These are phyloP conservation scores for Scedosporium boydii DNA, from an alignment of 2,329 filamentous ascomycete genomes.

Conservation along the genomic window DNA sequence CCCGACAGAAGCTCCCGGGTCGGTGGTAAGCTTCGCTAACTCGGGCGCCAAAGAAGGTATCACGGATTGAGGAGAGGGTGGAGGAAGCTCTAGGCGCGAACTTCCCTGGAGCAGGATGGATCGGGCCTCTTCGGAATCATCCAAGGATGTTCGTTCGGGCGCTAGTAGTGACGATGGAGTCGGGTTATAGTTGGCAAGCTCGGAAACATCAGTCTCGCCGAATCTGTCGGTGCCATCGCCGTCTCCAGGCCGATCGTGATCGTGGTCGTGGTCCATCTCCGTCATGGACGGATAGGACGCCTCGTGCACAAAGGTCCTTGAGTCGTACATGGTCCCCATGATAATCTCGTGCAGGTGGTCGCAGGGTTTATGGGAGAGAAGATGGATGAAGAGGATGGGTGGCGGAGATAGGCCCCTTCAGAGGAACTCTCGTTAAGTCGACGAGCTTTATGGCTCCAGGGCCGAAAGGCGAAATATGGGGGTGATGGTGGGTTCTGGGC, in stretches of 20 bases:
- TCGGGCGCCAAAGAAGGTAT: conserved; percentile 17
- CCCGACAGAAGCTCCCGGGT: not conserved
- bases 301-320: conserved; percentile 37
- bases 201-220: conserved; percentile 32
- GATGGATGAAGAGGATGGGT: not conserved
- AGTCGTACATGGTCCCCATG: conserved; percentile 45
- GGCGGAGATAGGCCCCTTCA: not conserved
- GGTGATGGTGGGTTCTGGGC: not conserved
- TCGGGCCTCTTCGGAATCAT: conserved; percentile 25
- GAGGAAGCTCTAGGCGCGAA: conserved; percentile 26
- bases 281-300: conserved; percentile 35
- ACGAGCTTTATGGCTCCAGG: not conserved
- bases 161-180: conserved; percentile 25
- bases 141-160: conserved; percentile 27
- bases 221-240: conserved; percentile 26
- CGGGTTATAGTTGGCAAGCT: conserved; percentile 32
- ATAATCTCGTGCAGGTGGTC: conserved; percentile 9
- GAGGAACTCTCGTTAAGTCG: not conserved
- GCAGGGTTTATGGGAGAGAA: not conserved
- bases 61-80: not conserved
- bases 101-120: conserved; percentile 26
- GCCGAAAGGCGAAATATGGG: not conserved
- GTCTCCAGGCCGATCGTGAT: conserved; percentile 19
- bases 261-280: conserved; percentile 21
- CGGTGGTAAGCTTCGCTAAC: conserved; percentile 21